These are phyloP conservation scores for Claviceps fusiformis DNA, from an alignment of 2,329 filamentous ascomycete genomes.

Conservation along the genomic window DNA sequence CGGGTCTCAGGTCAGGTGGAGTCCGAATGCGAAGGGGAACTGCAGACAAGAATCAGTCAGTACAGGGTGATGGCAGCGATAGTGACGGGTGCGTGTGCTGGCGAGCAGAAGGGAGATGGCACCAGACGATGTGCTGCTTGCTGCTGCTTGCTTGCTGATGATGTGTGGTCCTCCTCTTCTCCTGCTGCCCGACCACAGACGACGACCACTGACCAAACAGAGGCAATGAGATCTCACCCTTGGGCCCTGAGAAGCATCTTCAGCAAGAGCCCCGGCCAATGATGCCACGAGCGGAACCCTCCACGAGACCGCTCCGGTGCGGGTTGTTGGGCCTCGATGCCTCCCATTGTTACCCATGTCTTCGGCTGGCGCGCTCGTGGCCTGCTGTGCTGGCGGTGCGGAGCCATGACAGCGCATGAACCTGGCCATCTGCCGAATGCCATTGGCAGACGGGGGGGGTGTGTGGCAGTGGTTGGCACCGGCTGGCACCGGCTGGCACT, in stretches of 20 bases:
- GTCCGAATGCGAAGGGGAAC: neutral
- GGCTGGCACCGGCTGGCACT: neutral
- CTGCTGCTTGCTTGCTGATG: neutral
- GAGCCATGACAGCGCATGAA: slow-evolving; percentile 1
- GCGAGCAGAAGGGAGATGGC: neutral
- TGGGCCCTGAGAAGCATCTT: slow-evolving; percentile 3
- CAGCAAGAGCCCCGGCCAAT: slow-evolving; percentile 5
- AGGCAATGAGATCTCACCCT: neutral
- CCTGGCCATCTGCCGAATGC: neutral
- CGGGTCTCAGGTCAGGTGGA: neutral
- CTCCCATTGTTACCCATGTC: neutral
- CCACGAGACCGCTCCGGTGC: neutral
- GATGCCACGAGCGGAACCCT: slow-evolving; percentile 2
- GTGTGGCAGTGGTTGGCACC: neutral
- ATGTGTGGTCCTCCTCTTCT: neutral
- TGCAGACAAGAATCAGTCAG: neutral
- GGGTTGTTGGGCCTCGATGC: slow-evolving; percentile 10
- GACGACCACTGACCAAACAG: neutral
- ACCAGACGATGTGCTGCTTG: too few relatives aligned
- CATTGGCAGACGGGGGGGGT: neutral
- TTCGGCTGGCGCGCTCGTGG: neutral
- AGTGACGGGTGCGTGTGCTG: neutral
- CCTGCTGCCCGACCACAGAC: neutral
- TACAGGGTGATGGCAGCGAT: neutral
- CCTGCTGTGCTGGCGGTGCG: slow-evolving; percentile 4